Conservation (phyloP, 1,284 basidiomycete species). For the Puccinia hordei region DNA sequence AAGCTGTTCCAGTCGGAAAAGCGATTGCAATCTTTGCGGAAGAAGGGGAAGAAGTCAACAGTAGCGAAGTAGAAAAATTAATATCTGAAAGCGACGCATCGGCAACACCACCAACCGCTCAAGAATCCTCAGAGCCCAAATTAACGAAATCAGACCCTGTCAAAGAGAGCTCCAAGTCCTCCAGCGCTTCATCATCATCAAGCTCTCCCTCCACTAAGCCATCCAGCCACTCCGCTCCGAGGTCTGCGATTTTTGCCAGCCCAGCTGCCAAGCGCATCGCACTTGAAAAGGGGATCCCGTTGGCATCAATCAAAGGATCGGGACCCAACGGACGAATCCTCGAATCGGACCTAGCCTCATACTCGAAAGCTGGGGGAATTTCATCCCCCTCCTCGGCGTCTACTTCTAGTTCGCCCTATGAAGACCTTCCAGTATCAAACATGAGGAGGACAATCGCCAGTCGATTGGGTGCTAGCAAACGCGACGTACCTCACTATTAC, state of each 20-base stretch:
- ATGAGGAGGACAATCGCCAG: slow-evolving; percentile 92
- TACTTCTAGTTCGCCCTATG: slow-evolving; percentile 66
- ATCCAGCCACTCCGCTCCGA: slow-evolving; percentile 56
- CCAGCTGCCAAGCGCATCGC: slow-evolving; percentile 97
- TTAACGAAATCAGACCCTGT: slow-evolving; percentile 53
- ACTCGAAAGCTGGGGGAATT: slow-evolving; percentile 61
- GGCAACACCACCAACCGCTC: slow-evolving; percentile 50
- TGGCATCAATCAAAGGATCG: slow-evolving; percentile 86
- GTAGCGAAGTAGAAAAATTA: slow-evolving; percentile 67
- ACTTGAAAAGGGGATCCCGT: slow-evolving; percentile 87
- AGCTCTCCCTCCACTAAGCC: slow-evolving; percentile 56
- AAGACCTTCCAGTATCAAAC: slow-evolving; percentile 86
- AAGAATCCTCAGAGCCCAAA: slow-evolving; percentile 59
- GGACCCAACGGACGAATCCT: slow-evolving; percentile 93
- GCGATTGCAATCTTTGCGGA: slow-evolving; percentile 88
- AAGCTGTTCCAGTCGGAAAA: slow-evolving; percentile 80
- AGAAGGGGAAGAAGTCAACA: slow-evolving; percentile 88
- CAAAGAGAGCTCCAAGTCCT: no score
- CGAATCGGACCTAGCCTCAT: slow-evolving; percentile 78
- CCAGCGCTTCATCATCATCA: slow-evolving; percentile 52
- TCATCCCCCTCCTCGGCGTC: slow-evolving; percentile 59
- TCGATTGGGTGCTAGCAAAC: slow-evolving; percentile 89
- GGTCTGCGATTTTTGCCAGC: slow-evolving; percentile 75
- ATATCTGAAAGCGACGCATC: slow-evolving; percentile 57
- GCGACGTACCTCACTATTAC: slow-evolving; percentile 96